Base-by-base conservation (phyloP, 352 stramenopile genomes). In the Thraustochytrium striatum region DNA sequence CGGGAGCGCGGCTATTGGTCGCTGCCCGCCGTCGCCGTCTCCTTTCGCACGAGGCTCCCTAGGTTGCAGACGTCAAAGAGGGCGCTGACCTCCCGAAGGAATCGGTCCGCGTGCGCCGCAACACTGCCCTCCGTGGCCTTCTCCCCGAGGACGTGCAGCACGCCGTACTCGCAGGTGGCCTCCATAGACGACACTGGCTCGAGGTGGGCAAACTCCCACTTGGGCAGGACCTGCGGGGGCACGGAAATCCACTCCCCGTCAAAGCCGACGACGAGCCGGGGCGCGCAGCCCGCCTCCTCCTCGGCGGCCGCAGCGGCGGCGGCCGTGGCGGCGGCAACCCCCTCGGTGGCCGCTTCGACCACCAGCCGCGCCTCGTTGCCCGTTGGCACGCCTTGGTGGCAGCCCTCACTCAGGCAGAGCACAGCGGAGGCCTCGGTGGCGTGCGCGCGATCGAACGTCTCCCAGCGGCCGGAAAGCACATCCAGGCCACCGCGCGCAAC, bases 61-160 rank as follows among this genome's bases (percentile, higher is more conserved):
- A 75, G 52, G 30, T 38, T 75, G 65, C 52, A 75, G 7, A 75
- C 44, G 30, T 75, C 65, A 75, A 75, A 75, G 65, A 75, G 65
- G 5, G 65, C n/a, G 7, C 32, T 38, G 5, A 75, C 5, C 7
- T 75, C 32, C 43, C 30, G 11, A 1, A 75, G 39, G 30, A 70
- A 75, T 25, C 52, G 1, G 9, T 69, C 11, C 39, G 58, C 8
- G 9, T 21, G 19, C 1, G 2, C 35, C n/a, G 58, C 35, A 57
- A 11, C 32, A 7, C n/a, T n/a, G 30, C 5, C 61, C n/a, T 32
- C 38, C 61, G 11, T 8, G 61, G 25, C 5, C 30, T 52, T 28
- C n/a, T 8, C 61, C 25, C 61, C 52, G 65, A 13, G 43, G 7
- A 75, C 9, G n/a, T 75, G 41, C 8, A 75, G n/a, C 43, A 75